phyloP scores from a whole-genome alignment of 106 monocot genomes.

The Triglochin maritima region DNA sequence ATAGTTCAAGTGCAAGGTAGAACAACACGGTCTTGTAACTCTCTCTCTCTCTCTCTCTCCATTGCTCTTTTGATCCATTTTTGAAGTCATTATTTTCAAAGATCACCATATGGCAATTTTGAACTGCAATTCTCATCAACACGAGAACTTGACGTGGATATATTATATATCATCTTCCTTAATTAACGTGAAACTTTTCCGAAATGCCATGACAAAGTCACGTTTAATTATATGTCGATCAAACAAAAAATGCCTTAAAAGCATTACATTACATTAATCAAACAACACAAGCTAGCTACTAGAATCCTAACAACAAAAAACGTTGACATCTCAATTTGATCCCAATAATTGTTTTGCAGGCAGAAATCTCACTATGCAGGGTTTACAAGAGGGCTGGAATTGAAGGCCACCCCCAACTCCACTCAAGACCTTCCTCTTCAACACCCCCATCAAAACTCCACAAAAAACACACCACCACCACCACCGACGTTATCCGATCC shows the following conservation, averaged over 20 bases:
- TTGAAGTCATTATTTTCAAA: too few relatives aligned
- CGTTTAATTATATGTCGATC: not conserved
- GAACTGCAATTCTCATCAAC: too few relatives aligned
- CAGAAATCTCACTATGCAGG: constrained; percentile 25
- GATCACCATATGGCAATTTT: too few relatives aligned
- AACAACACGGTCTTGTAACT: too few relatives aligned
- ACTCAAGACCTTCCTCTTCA: constrained; percentile 4
- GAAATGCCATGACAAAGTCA: not conserved
- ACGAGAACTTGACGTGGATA: too few relatives aligned
- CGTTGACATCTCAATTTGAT: too few relatives aligned
- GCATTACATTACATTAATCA: too few relatives aligned
- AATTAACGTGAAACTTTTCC: not conserved
- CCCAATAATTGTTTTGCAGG: constrained; percentile 5
- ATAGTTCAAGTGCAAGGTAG: too few relatives aligned
- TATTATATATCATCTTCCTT: not conserved
- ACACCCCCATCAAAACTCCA: not conserved
- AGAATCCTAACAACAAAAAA: too few relatives aligned
- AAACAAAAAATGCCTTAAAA: not conserved
- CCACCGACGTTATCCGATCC: not conserved
- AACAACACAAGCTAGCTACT: too few relatives aligned
- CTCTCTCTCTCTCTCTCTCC: too few relatives aligned
- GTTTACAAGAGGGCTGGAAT: constrained; percentile 22
- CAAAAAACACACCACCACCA: not conserved
- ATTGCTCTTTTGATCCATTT: too few relatives aligned
- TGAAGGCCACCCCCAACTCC: constrained; percentile 9